Conservation (phyloP, 2,329 filamentous ascomycete genomes). For the Beauveria asiatica region DNA sequence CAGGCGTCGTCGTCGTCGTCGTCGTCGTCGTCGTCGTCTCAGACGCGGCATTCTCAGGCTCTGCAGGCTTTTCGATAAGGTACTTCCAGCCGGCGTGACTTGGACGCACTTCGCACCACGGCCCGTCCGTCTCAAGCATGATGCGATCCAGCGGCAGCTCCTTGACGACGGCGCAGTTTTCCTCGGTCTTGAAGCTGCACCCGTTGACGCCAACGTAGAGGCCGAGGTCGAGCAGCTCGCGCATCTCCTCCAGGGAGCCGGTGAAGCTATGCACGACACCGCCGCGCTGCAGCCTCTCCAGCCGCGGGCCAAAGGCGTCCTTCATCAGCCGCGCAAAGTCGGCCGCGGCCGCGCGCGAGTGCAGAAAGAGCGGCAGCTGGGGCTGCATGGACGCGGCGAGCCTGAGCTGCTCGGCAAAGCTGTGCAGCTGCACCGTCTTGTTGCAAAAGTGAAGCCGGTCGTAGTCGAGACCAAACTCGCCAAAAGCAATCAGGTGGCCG, state of each 20-base stretch:
- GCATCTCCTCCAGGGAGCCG: slow-evolving; percentile 77
- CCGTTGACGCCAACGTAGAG: slow-evolving; percentile 94
- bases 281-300: slow-evolving; percentile 60
- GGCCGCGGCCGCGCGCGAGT: slow-evolving; percentile 76
- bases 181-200: slow-evolving; percentile 88
- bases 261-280: slow-evolving; percentile 95
- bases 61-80: slow-evolving; percentile 32
- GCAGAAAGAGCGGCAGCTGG: slow-evolving; percentile 81
- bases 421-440: slow-evolving; percentile 70
- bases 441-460: slow-evolving; percentile 79
- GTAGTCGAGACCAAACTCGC: slow-evolving; percentile 94
- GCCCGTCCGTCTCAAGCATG: slow-evolving; percentile 95
- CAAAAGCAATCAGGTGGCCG: slow-evolving; percentile 62
- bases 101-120: slow-evolving; percentile 92
- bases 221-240: slow-evolving; percentile 67
- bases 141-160: slow-evolving; percentile 69
- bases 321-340: slow-evolving; percentile 74
- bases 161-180: slow-evolving; percentile 79
- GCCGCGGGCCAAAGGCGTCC: slow-evolving; percentile 43
- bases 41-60: not conserved
- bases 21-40: not conserved
- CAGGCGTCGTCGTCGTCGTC: not conserved
- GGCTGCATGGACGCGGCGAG: slow-evolving; percentile 61
- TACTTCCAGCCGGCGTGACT: slow-evolving; percentile 79
- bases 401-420: slow-evolving; percentile 75